Percentiles rank a stretch among this genome's conserved stretches.
These are phyloP conservation scores for Linnemannia schmuckeri DNA, from an alignment of 192 early-diverging fungal genomes.

Conservation along the genomic window DNA sequence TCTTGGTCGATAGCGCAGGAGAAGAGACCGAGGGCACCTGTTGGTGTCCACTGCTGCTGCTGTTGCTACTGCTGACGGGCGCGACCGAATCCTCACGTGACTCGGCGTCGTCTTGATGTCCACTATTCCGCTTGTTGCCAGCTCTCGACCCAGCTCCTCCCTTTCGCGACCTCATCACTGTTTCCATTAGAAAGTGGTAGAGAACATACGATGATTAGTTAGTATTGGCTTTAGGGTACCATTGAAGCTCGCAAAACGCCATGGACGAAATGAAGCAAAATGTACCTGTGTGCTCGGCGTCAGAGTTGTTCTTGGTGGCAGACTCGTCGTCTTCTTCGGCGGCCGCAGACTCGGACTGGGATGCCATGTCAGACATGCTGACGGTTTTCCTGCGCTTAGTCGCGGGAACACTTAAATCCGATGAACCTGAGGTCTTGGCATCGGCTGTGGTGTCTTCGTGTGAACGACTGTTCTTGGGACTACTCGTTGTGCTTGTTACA, in stretches of 20 bases:
- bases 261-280: background rate
- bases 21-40: slow-evolving; percentile 4
- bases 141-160: background rate
- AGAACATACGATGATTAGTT: background rate
- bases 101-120: background rate
- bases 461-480: background rate
- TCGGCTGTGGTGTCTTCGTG: background rate
- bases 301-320: slow-evolving; percentile 13
- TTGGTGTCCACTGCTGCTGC: background rate
- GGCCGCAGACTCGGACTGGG: background rate
- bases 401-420: background rate
- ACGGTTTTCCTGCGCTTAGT: slow-evolving; percentile 26
- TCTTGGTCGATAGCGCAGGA: slow-evolving; percentile 11
- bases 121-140: background rate
- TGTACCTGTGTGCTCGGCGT: background rate
- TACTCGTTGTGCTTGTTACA: background rate
- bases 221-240: background rate
- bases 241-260: background rate
- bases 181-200: background rate
- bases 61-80: background rate
- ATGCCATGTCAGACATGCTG: slow-evolving; percentile 5
- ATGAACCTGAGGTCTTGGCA: background rate
- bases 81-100: slow-evolving; percentile 6
- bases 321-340: slow-evolving; percentile 9
- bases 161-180: slow-evolving; percentile 4